These are phyloP conservation scores for Tubosaeta sp. DNA, from an alignment of 768 basidiomycete genomes.

Conservation along the genomic window DNA sequence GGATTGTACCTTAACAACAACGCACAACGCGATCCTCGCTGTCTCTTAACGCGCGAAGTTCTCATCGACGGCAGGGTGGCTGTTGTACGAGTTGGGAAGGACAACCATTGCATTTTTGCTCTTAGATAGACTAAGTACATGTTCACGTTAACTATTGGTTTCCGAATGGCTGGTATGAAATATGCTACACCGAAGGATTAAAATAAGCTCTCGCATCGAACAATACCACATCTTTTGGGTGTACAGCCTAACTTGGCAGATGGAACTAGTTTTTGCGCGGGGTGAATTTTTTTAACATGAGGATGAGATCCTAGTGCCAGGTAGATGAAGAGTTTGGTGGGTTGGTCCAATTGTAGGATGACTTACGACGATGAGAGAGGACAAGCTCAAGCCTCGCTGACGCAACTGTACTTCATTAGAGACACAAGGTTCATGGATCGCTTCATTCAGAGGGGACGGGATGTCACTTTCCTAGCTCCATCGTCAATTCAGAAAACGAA, in stretches of 20 bases:
- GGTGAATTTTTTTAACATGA: slow-evolving; percentile 8
- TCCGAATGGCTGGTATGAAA: neutral
- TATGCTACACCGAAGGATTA: slow-evolving; percentile 9
- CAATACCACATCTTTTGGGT: neutral
- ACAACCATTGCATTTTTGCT: slow-evolving; percentile 58
- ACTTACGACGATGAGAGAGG: slow-evolving; percentile 24
- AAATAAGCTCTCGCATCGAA: neutral
- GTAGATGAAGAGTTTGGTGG: neutral
- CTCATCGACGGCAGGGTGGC: slow-evolving; percentile 59
- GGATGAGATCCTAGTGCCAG: slow-evolving; percentile 21
- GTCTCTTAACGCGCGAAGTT: slow-evolving; percentile 38
- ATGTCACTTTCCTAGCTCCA: slow-evolving; percentile 10
- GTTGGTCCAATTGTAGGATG: neutral
- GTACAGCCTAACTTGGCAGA: neutral
- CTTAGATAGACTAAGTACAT: slow-evolving; percentile 19
- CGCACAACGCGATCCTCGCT: slow-evolving; percentile 47
- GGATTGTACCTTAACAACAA: slow-evolving; percentile 73
- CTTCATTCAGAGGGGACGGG: neutral
- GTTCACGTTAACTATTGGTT: neutral
- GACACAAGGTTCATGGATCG: slow-evolving; percentile 1
- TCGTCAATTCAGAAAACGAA: neutral
- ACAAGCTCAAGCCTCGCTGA: slow-evolving; percentile 14
- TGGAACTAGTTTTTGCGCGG: neutral
- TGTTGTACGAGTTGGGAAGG: slow-evolving; percentile 74
- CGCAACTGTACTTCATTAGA: neutral